Evolutionary conservation across 2,329 filamentous ascomycete genomes (phyloP), one percentile per base, ranked within the genome.

Genomic region (Cryphonectria radicalis): DNA sequence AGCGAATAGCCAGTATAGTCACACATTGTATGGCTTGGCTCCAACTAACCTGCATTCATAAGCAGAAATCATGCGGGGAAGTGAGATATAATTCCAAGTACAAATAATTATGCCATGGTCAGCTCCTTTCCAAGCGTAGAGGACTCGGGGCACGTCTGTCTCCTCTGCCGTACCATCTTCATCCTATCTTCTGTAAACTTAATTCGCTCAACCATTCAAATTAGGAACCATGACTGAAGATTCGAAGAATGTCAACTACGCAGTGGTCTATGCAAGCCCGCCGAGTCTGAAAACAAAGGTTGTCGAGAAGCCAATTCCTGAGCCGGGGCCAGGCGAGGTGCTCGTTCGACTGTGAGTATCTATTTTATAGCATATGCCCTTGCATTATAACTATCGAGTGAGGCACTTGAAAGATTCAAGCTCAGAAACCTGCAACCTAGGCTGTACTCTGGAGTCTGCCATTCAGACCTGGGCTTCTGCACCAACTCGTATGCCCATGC

Each of bases 391-490:
- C 32, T 32, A 19, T 25, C 1, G 13, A 32, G 25, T 59, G 14
- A 32, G 28, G 25, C 22, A 13, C 8, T 10, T 55, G 11, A 25
- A 10, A 28, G 2, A 28, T 25, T 55, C 50, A 25, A 53, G 50
- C 55, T 59, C 28, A 59, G 2, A 10, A 40, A 14, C 7, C 8
- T 40, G 2, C 13, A 40, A n/a, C 3, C 10, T 40, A 62, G 59
- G 22, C n/a, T 42, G 1, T 67, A 59, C 35, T 67, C 65, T 1
- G 65, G 65, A 22, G 65, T 67, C 53, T 67, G 65, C 37, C 53
- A 67, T 53, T 43, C 65, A 28, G 65, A 67, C n/a, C 32, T 53
- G 65, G 35, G 50, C 37, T 67, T 67, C 17, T 67, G 65, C 65
- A 67, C 50, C 35, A 67, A 67, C 22, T 42, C 65, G 10, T 67